Percentiles rank a stretch among this genome's conserved stretches.
Conservation (phyloP, 176 grass and related monocot genomes). For the Echinochloa phyllopogon region DNA sequence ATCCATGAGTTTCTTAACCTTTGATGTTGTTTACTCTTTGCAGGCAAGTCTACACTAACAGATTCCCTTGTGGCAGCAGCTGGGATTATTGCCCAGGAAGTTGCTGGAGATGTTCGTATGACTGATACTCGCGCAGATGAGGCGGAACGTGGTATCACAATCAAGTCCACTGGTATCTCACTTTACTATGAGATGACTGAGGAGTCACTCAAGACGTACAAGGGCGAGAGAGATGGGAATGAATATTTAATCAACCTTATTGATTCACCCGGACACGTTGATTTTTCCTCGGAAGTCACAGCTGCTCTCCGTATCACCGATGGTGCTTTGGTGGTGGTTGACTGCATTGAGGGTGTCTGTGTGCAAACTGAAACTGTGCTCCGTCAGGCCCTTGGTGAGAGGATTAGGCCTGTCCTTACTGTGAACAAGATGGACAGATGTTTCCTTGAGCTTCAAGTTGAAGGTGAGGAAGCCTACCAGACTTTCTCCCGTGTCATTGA, state of each 20-base stretch:
- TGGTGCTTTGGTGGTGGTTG: slow-evolving; percentile 76
- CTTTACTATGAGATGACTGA: slow-evolving; percentile 81
- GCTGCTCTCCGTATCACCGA: slow-evolving; percentile 78
- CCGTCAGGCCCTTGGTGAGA: slow-evolving; percentile 77
- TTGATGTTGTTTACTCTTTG: not conserved
- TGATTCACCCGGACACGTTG: slow-evolving; percentile 76
- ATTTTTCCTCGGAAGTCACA: slow-evolving; percentile 78
- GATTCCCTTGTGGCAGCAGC: slow-evolving; percentile 88
- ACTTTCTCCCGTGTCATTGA: slow-evolving; percentile 73
- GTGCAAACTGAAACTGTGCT: slow-evolving; percentile 85
- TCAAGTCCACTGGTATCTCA: slow-evolving; percentile 85
- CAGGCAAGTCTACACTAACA: slow-evolving; percentile 84
- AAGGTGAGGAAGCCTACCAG: slow-evolving; percentile 81
- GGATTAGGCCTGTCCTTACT: slow-evolving; percentile 82
- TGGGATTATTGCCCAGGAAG: slow-evolving; percentile 86
- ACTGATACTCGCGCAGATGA: slow-evolving; percentile 82
- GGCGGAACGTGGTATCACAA: slow-evolving; percentile 82
- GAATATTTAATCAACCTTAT: slow-evolving; percentile 83
- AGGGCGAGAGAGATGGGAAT: slow-evolving; percentile 60
- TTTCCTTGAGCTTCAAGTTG: slow-evolving; percentile 83
- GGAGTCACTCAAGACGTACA: slow-evolving; percentile 63
- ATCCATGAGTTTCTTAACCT: not conserved
- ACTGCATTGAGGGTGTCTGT: slow-evolving; percentile 85
- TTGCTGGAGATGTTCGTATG: slow-evolving; percentile 85
- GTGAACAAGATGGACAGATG: slow-evolving; percentile 87